Evolutionary conservation across 2,329 filamentous ascomycete species (phyloP), one percentile per base, ranked within the genome.

Genomic region (Torrubiella hemipterigena): DNA sequence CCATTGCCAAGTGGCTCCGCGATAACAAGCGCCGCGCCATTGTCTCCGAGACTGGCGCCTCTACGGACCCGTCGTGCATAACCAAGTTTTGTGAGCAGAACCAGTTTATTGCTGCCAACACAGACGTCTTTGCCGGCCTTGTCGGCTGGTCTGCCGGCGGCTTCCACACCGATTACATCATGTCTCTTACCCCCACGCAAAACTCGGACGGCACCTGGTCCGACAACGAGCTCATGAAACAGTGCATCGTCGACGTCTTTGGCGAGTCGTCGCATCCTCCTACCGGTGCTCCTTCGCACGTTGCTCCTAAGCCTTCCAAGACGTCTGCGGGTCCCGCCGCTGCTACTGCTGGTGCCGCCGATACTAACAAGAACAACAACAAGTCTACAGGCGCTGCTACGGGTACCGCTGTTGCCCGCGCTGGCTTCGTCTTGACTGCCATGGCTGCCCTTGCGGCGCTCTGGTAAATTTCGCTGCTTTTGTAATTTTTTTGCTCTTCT

Each of bases 11-110:
- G 28, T 37, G 35, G 34, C 39, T 75, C 31, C 50, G 65, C 30
- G 39, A 50, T 14, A 61, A 63, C 30, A 61, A 63, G 5, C 51
- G 69, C 5, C 52, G 60, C 41, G 69, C 60, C 4, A 46, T 74
- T 8, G 46, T 72, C 13, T 67, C 59, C 12, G 69, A 74, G 49
- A 67, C 64, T 3, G 69, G 69, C 6, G 67, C 62, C 0, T 63
- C 58, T 3, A 52, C 50, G 40, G 54, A 58, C 31, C 36, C 46
- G 4, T 52, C 59, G 48, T 67, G 63, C 38, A 43, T 65, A 35
- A 46, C 49, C 3, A 49, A 44, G 10, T 66, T 67, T 41, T 65
- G 62, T 38, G 48, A 54, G 12, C 63, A 67, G 24, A 67, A 65
- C 42, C 43, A 51, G 17, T 58, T 61, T 35, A 63, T 67, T 43